phyloP scores from a whole-genome alignment of 73 alveolate genomes.

The Stentor coeruleus region DNA sequence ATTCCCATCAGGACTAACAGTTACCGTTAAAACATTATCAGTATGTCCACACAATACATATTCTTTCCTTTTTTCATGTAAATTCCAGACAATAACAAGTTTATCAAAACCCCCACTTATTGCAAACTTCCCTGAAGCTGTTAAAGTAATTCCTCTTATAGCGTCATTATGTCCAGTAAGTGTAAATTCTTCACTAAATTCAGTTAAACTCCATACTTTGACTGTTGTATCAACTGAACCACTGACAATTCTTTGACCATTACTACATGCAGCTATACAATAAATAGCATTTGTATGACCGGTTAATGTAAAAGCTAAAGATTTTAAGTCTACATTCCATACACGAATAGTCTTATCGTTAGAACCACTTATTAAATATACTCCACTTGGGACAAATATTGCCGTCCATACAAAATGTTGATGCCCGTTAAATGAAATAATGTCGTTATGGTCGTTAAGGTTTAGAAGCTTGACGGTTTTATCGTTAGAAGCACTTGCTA shows the following conservation, averaged over 20 bases:
- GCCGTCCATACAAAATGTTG: too few relatives aligned
- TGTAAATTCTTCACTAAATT: constrained; percentile 64
- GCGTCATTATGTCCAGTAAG: constrained; percentile 85
- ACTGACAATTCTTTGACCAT: constrained; percentile 91
- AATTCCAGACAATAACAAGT: constrained; percentile 79
- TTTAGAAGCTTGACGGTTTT: too few relatives aligned
- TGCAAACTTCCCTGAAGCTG: constrained; percentile 67
- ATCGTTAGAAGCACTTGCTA: too few relatives aligned
- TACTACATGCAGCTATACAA: constrained; percentile 90
- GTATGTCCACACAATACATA: constrained; percentile 86
- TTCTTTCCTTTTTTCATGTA: constrained; percentile 68
- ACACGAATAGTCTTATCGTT: constrained; percentile 97
- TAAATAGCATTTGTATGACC: constrained; percentile 93
- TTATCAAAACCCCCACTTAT: constrained; percentile 87
- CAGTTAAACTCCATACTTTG: constrained; percentile 93
- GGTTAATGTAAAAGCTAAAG: constrained; percentile 73
- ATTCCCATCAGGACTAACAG: constrained; percentile 71
- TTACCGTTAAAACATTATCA: constrained; percentile 64
- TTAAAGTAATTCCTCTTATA: constrained; percentile 77
- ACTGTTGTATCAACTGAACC: constrained; percentile 94
- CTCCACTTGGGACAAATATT: too few relatives aligned
- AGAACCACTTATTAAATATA: too few relatives aligned
- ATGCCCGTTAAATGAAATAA: constrained; percentile 92
- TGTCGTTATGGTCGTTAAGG: too few relatives aligned
- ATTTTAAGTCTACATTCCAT: constrained; percentile 89